These are phyloP conservation scores for Glycyrrhiza uralensis DNA, from an alignment of 306 rosid species.

Conservation along the genomic window DNA sequence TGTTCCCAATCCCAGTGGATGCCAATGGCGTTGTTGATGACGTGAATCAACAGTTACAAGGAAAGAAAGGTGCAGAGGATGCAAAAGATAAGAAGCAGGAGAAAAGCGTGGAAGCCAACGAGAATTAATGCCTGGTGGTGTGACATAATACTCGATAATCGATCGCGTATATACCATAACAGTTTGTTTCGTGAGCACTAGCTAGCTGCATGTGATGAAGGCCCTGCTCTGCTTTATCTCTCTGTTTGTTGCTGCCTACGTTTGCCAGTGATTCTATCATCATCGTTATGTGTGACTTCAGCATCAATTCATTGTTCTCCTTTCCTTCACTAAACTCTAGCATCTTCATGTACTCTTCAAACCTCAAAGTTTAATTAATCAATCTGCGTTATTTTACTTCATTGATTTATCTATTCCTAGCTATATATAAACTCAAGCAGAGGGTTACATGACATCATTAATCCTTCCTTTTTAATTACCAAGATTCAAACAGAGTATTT, in stretches of 20 bases:
- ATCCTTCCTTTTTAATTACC: too few species aligned
- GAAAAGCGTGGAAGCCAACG: background rate
- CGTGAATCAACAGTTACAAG: background rate
- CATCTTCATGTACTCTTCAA: too few species aligned
- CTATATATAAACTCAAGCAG: too few species aligned
- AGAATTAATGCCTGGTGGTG: background rate
- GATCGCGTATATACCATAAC: too few species aligned
- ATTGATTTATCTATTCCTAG: too few species aligned
- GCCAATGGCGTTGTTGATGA: background rate
- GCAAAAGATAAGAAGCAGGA: background rate
- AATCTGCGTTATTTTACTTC: too few species aligned
- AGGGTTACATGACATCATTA: too few species aligned
- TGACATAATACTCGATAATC: background rate
- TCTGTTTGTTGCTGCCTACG: background rate
- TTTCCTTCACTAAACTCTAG: background rate
- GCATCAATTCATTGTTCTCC: background rate
- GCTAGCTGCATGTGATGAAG: too few species aligned
- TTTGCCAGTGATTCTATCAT: background rate
- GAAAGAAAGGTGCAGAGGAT: background rate
- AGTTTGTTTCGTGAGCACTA: background rate
- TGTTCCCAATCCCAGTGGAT: conserved; percentile 27
- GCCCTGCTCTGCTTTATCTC: background rate
- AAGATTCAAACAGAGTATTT: too few species aligned
- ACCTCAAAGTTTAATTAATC: too few species aligned
- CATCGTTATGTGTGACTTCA: background rate